These are phyloP conservation scores for Fusarium austroafricanum DNA, from an alignment of 2,329 filamentous ascomycete genomes.

Conservation along the genomic window DNA sequence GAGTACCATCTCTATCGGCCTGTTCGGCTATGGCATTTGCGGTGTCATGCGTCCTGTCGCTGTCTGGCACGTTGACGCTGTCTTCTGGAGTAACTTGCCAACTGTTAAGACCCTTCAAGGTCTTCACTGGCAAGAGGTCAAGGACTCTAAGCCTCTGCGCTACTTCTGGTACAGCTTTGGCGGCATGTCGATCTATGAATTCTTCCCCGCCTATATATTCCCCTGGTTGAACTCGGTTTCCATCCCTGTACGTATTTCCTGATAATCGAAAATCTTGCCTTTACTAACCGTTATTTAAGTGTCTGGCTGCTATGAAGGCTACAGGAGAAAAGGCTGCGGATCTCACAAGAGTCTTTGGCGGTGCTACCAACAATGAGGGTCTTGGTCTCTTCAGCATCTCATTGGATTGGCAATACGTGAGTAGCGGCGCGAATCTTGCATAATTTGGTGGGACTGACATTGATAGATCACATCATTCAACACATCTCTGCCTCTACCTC, in stretches of 20 bases:
- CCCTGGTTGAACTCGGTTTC: conserved; percentile 67
- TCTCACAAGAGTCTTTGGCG: conserved; percentile 64
- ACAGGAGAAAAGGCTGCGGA: conserved; percentile 57
- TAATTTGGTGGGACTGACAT: background rate
- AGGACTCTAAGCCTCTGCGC: conserved; percentile 62
- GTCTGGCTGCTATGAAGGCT: conserved; percentile 63
- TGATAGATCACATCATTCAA: conserved; percentile 64
- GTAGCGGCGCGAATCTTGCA: conserved; percentile 21
- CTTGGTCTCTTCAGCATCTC: conserved; percentile 61
- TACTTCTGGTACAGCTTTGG: conserved; percentile 64
- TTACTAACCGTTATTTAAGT: conserved; percentile 42
- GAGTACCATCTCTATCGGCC: conserved; percentile 63
- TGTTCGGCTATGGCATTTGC: conserved; percentile 67
- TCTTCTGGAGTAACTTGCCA: conserved; percentile 66
- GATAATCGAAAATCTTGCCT: rapidly evolving
- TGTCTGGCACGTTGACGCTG: conserved; percentile 67
- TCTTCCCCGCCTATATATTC: conserved; percentile 66
- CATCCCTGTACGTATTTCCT: conserved; percentile 51
- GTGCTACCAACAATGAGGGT: conserved; percentile 63
- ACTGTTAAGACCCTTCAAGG: conserved; percentile 66
- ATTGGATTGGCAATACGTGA: conserved; percentile 67
- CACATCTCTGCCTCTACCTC: conserved; percentile 63
- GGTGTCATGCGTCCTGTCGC: conserved; percentile 65
- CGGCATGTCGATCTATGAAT: conserved; percentile 63
- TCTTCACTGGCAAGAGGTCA: conserved; percentile 64